Percentiles rank a stretch among this genome's conserved stretches.
Evolutionary conservation across 129 eudicot species (phyloP).

Genomic region (Flaveria robusta): DNA sequence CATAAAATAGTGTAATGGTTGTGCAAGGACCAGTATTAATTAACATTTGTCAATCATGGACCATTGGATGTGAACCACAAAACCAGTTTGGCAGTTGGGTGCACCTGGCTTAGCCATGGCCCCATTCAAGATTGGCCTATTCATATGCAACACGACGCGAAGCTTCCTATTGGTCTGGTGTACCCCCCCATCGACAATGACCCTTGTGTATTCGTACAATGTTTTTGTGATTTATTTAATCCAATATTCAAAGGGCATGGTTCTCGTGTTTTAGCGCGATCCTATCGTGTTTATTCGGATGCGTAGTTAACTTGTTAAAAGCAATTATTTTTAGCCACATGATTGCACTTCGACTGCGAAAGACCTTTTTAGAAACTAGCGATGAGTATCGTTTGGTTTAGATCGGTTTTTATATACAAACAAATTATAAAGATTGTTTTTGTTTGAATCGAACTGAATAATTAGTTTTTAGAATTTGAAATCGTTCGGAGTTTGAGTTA

Average conservation of each 20-base stretch:
- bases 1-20: neutral
- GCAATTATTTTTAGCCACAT: too few relatives aligned
- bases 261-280: neutral
- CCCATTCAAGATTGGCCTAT: constrained; percentile 10
- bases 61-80: constrained; percentile 24
- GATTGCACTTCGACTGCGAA: too few relatives aligned
- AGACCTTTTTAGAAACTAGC: too few relatives aligned
- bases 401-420: too few relatives aligned
- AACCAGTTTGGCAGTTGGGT: constrained; percentile 12
- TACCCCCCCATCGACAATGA: neutral
- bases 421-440: too few relatives aligned
- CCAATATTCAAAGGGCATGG: neutral
- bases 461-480: too few relatives aligned
- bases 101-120: constrained; percentile 31
- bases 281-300: too few relatives aligned
- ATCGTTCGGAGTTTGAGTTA: too few relatives aligned
- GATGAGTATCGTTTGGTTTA: too few relatives aligned
- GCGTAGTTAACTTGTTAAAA: too few relatives aligned
- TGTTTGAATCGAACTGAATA: too few relatives aligned
- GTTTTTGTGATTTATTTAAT: neutral
- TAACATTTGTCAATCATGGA: neutral
- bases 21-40: neutral
- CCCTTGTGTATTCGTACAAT: constrained; percentile 19
- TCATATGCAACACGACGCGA: constrained; percentile 18
- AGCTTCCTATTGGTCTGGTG: constrained; percentile 32